These are phyloP conservation scores for Thermothielavioides terrestris DNA, from an alignment of 495 filamentous ascomycete genomes.

Conservation along the genomic window DNA sequence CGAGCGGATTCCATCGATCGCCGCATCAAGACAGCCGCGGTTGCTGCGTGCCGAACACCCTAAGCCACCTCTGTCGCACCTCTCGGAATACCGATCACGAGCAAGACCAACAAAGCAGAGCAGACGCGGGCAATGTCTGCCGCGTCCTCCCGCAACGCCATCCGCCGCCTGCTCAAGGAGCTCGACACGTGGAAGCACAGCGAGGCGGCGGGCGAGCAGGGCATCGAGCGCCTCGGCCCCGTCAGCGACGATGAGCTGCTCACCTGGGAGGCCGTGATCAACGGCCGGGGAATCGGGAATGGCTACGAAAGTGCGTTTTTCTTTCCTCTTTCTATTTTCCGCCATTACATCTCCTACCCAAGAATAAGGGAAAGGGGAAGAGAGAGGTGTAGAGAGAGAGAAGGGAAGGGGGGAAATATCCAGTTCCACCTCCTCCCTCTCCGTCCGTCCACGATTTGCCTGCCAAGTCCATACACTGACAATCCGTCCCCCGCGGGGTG, in stretches of 20 bases:
- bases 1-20: no score
- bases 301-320: constrained; percentile 58
- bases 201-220: constrained; percentile 30
- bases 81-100: no score
- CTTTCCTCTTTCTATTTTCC: no score
- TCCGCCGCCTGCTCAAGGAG: constrained; percentile 37
- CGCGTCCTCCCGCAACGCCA: constrained; percentile 22
- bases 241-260: constrained; percentile 61
- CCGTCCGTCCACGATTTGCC: neutral
- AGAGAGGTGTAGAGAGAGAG: no score
- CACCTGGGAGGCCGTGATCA: constrained; percentile 72
- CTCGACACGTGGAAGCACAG: constrained; percentile 31
- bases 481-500: no score
- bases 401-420: no score
- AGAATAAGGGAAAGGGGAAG: no score
- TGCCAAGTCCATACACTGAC: no score
- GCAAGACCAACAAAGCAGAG: neutral
- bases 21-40: no score
- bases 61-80: no score
- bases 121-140: neutral
- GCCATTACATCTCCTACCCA: no score
- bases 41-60: no score
- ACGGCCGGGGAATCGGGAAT: constrained; percentile 51
- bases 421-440: neutral
- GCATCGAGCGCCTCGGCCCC: constrained; percentile 56